These are phyloP conservation scores for Kuraishia borneana DNA, from an alignment of 805 yeast genomes.

Conservation along the genomic window DNA sequence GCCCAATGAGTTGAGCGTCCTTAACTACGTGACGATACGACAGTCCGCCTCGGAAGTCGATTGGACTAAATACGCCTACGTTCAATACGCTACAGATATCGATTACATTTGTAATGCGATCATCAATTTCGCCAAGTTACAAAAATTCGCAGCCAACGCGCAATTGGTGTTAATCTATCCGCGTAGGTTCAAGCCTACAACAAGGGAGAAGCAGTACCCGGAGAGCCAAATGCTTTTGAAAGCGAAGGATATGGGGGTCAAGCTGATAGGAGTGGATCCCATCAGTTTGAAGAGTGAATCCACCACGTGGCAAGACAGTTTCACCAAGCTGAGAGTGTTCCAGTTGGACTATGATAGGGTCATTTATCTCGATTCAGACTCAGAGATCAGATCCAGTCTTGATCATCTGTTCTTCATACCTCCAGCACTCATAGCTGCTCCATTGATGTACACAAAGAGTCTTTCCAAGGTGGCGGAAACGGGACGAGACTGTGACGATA, in stretches of 20 bases:
- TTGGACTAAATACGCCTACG: conserved; percentile 29
- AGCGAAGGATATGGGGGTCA: conserved; percentile 12
- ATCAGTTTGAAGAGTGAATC: conserved; percentile 10
- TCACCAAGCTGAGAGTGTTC: conserved; percentile 46
- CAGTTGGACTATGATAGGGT: conserved; percentile 39
- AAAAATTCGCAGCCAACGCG: conserved; percentile 25
- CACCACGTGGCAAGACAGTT: conserved; percentile 35
- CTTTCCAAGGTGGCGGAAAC: conserved; percentile 4
- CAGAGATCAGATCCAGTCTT: conserved; percentile 25
- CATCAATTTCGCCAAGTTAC: conserved; percentile 31
- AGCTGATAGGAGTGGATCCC: conserved; percentile 15
- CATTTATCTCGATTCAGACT: conserved; percentile 50
- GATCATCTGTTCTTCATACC: conserved; percentile 45
- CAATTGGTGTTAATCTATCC: conserved; percentile 34
- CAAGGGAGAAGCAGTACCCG: conserved; percentile 1
- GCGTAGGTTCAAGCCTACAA: conserved; percentile 8
- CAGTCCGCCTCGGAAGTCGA: neutral
- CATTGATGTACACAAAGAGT: conserved; percentile 26
- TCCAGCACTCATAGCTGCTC: conserved; percentile 31
- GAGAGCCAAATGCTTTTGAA: conserved; percentile 5
- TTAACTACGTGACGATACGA: neutral
- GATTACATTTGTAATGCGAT: conserved; percentile 41
- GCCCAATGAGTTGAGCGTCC: neutral
- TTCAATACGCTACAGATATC: conserved; percentile 46
- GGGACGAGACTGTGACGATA: conserved; percentile 10